Evolutionary conservation across 108 stramenopile species (phyloP), one percentile per base, ranked within the genome.

Genomic region (Fistulifera solaris): DNA sequence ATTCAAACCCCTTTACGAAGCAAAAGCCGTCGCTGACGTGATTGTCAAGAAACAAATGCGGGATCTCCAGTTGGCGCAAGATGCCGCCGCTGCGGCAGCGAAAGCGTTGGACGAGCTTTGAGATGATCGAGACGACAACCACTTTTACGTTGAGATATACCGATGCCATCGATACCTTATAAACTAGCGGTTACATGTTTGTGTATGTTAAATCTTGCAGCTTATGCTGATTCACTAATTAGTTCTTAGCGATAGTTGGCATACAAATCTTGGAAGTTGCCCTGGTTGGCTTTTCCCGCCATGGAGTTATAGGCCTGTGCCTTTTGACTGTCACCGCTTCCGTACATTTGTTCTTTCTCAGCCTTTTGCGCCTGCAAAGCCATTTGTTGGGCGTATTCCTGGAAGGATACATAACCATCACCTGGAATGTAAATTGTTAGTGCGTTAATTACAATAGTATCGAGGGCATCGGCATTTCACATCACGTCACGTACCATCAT

Each of bases 341-440:
- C 69, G 26, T 71, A 56, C 54, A 68, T 27, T 35, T 71, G 62
- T 35, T 88, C 84, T 56, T 66, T 38, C 48, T 93, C 87, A 10
- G 91, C 91, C 56, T 93, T 73, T 61, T 86, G 77, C 0, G 83
- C 91, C 51, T 83, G 78, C 1, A 86, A 63, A 22, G 81, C 85
- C 91, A 93, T 93, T 58, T 93, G 91, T 51, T 81, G 76, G 35
- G 83, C 71, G 66, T 93, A 97, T 58, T 97, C 96, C 56, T 83
- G 70, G 63, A 97, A 97, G 39, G 80, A 86, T 17, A 97, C 91
- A 57, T 61, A 81, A 26, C 96, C 96, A 71, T 97, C 93, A 16
- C 66, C 62, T 68, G 94, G 88, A 51, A 61, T 94, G 44, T 11
- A 19, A 21, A 4, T 3, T 45, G 44, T 11, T 11, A 45, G 11